Evolutionary conservation across 75 land plant genomes (phyloP).

Genomic region (Cunninghamia lanceolata): DNA sequence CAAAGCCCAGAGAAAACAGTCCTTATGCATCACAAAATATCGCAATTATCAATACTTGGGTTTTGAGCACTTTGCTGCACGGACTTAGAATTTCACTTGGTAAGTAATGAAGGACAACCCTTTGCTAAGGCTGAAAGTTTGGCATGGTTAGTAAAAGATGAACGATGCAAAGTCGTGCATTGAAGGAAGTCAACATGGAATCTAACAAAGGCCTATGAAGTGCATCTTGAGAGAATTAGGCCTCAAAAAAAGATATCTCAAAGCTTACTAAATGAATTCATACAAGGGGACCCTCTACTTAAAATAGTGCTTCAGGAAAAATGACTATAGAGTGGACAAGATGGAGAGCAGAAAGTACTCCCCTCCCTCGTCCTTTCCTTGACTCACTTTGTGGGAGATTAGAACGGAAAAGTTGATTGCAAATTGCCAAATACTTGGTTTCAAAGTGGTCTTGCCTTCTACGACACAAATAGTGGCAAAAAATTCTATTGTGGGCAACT

Average conservation of each 20-base stretch:
- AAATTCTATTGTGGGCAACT: no score
- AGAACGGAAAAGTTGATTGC: no score
- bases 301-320: background rate
- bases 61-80: background rate
- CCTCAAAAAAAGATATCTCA: background rate
- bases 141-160: background rate
- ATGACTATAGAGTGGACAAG: background rate
- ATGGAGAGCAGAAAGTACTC: background rate
- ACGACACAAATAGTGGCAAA: no score
- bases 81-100: background rate
- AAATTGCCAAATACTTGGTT: no score
- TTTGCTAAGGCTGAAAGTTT: background rate
- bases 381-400: background rate
- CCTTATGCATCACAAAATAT: no score
- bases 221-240: background rate
- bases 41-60: background rate
- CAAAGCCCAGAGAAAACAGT: background rate
- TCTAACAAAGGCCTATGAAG: background rate
- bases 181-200: no score
- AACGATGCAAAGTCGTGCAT: background rate
- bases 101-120: background rate
- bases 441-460: no score
- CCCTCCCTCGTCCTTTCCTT: background rate
- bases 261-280: no score
- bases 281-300: background rate